Conservation (phyloP, 164 flowering plant genomes). For the Chimonanthus praecox region DNA sequence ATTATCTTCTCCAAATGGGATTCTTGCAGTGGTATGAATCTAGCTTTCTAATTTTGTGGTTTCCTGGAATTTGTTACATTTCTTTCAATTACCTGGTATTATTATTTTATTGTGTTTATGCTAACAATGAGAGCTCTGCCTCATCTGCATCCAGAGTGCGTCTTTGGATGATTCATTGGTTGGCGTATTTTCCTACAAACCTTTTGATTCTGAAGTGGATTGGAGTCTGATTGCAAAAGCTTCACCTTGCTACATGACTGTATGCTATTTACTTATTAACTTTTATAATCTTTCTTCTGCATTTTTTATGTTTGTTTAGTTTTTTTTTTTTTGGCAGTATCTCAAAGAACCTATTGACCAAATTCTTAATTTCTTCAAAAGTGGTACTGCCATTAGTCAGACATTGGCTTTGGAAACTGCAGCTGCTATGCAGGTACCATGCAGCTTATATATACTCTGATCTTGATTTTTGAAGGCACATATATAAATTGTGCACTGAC, state of each 20-base stretch:
- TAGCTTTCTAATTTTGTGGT: background rate
- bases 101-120: background rate
- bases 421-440: conserved; percentile 87
- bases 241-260: conserved; percentile 96
- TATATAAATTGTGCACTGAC: background rate
- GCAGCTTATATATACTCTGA: background rate
- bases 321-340: conserved; percentile 51
- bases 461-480: background rate
- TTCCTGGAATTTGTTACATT: background rate
- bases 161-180: conserved; percentile 61
- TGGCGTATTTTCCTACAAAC: conserved; percentile 79
- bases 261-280: conserved; percentile 27
- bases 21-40: conserved; percentile 72
- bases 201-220: conserved; percentile 79
- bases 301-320: conserved; percentile 1
- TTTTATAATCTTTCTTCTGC: background rate
- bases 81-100: background rate
- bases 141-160: conserved; percentile 70
- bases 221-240: conserved; percentile 96
- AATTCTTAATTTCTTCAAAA: conserved; percentile 70
- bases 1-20: conserved; percentile 83
- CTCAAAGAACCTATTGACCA: conserved; percentile 77
- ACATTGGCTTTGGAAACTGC: conserved; percentile 91
- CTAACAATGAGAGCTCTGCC: background rate
- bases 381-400: conserved; percentile 75